phyloP scores from a whole-genome alignment of 192 early-diverging fungal species.

The Chytriomyces hyalinus region DNA sequence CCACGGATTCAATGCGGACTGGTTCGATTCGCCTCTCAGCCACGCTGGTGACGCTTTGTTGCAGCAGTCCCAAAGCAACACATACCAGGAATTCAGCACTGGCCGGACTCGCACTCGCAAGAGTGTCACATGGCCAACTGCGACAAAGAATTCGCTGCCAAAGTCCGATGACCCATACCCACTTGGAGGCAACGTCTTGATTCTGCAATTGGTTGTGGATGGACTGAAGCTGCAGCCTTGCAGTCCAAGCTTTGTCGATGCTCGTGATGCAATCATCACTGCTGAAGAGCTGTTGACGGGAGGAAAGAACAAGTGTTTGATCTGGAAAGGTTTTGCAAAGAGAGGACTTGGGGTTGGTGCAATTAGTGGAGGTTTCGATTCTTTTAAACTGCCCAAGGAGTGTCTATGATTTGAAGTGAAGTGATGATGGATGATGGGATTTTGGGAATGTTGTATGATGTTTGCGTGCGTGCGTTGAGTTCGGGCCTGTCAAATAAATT shows the following conservation, averaged over 20 bases:
- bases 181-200: slow-evolving; percentile 52
- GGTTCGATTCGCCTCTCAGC: slow-evolving; percentile 44
- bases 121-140: not conserved
- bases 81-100: slow-evolving; percentile 46
- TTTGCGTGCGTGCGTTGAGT: too few relatives aligned
- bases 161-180: slow-evolving; percentile 2
- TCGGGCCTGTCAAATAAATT: too few relatives aligned
- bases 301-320: slow-evolving; percentile 50
- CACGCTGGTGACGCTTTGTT: not conserved
- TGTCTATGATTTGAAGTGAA: slow-evolving; percentile 20
- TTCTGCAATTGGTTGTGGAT: slow-evolving; percentile 57
- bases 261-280: slow-evolving; percentile 57
- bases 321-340: slow-evolving; percentile 76
- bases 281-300: slow-evolving; percentile 50
- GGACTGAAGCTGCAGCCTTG: slow-evolving; percentile 63
- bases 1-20: slow-evolving; percentile 56
- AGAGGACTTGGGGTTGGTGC: slow-evolving; percentile 85
- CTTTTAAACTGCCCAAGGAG: slow-evolving; percentile 46
- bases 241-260: slow-evolving; percentile 57
- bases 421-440: not conserved
- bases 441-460: not conserved
- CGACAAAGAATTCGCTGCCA: not conserved
- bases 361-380: slow-evolving; percentile 47
- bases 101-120: slow-evolving; percentile 19
- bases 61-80: not conserved